Percentiles rank a stretch among this genome's conserved stretches.
phyloP scores from a whole-genome alignment of 2,329 filamentous ascomycete genomes.

The Calonectria fujianensis region DNA sequence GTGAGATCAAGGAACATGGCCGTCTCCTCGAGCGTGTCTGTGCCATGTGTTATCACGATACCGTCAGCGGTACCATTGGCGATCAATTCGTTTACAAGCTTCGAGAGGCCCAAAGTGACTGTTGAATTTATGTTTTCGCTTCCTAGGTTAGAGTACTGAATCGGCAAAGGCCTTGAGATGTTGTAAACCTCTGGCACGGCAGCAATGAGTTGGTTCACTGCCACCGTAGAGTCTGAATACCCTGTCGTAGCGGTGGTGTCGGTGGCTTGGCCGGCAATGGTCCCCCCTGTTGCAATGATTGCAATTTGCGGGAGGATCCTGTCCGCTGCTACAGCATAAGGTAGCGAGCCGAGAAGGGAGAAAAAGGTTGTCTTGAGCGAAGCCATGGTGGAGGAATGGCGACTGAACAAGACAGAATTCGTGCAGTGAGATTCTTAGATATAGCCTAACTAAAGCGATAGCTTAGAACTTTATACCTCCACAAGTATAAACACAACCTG shows the following conservation, averaged over 20 bases:
- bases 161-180: not conserved
- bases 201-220: not conserved
- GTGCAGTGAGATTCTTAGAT: not conserved
- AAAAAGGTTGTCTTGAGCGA: not conserved
- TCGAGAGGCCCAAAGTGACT: not conserved
- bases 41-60: not conserved
- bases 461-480: not conserved
- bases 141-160: not conserved
- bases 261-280: not conserved
- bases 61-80: not conserved
- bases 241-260: not conserved
- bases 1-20: constrained; percentile 1
- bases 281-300: not conserved
- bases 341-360: not conserved
- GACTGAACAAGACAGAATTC: not conserved
- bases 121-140: not conserved
- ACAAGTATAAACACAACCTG: not conserved
- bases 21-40: not conserved
- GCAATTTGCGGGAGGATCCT: not conserved
- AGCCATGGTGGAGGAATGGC: not conserved
- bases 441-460: not conserved
- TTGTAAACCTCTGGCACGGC: not conserved
- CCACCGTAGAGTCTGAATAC: not conserved
- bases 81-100: not conserved
- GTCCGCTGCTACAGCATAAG: not conserved